phyloP scores from a whole-genome alignment of 495 filamentous ascomycete species.

The Arthonia radiata region DNA sequence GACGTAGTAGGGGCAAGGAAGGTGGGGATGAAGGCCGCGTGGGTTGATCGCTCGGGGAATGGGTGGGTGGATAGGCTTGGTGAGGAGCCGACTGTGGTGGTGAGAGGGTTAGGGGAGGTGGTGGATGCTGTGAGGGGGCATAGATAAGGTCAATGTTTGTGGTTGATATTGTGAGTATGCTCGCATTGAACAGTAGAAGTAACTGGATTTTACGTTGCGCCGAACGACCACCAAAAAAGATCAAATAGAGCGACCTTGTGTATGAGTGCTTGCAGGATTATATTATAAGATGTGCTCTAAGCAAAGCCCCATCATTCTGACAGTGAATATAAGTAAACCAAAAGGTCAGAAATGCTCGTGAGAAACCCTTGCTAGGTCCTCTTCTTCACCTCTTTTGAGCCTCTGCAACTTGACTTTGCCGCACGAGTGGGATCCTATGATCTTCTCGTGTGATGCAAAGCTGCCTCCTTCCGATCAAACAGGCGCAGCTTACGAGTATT shows the following conservation, averaged over 20 bases:
- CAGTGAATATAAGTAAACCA: too few relatives aligned
- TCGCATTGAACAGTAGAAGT: background rate
- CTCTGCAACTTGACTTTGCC: too few relatives aligned
- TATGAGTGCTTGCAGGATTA: background rate
- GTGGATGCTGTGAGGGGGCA: constrained; percentile 2
- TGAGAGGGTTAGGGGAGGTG: constrained; percentile 23
- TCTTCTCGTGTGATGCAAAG: too few relatives aligned
- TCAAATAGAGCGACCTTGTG: background rate
- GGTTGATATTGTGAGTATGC: constrained; percentile 1
- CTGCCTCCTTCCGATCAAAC: too few relatives aligned
- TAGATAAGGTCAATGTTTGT: constrained; percentile 23
- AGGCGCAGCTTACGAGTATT: too few relatives aligned
- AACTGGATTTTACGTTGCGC: background rate
- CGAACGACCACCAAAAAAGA: background rate
- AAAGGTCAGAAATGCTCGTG: too few relatives aligned
- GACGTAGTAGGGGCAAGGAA: constrained; percentile 37
- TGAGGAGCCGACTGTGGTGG: constrained; percentile 21
- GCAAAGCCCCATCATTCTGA: too few relatives aligned
- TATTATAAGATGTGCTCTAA: too few relatives aligned
- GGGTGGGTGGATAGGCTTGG: constrained; percentile 28
- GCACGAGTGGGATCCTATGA: too few relatives aligned
- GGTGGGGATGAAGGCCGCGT: constrained; percentile 34
- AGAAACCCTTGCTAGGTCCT: too few relatives aligned
- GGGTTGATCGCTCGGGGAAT: constrained; percentile 35
- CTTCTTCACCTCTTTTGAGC: too few relatives aligned